Evolutionary conservation across 805 yeast genomes (phyloP).

Genomic region (Kuraishia cidri): DNA sequence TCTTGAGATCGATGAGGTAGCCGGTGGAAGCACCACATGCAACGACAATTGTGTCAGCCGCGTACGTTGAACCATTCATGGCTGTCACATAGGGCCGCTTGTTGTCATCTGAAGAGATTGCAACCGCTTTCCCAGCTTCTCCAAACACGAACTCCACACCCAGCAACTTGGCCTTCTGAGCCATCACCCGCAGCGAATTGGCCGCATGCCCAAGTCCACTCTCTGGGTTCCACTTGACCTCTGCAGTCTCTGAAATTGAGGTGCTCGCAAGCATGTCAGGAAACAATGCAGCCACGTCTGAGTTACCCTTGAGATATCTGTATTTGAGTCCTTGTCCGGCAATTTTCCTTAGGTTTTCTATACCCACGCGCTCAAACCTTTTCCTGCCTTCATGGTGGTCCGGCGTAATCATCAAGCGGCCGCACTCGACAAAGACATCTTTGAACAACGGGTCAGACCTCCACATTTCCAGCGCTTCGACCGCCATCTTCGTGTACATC

Average conservation of each 20-base stretch:
- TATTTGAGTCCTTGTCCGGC: too few species aligned
- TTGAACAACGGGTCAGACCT: constrained; percentile 14
- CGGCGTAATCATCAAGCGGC: constrained; percentile 21
- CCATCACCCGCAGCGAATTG: constrained; percentile 13
- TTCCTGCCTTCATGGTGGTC: constrained; percentile 11
- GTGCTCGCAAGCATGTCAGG: constrained; percentile 7
- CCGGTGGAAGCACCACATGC: constrained; percentile 29
- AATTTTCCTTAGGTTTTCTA: constrained; percentile 12
- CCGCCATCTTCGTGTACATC: constrained; percentile 16
- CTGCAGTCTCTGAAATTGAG: constrained; percentile 7
- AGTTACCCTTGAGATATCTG: constrained; percentile 15
- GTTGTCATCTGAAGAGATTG: too few species aligned
- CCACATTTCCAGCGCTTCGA: constrained; percentile 21
- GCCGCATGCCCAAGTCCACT: constrained; percentile 20
- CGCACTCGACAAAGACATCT: constrained; percentile 13
- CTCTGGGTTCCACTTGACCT: constrained; percentile 16
- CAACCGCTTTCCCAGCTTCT: constrained; percentile 4
- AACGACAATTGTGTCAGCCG: constrained; percentile 21
- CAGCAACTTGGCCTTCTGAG: constrained; percentile 6
- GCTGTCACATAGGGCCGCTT: too few species aligned
- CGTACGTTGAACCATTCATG: constrained; percentile 16
- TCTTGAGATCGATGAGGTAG: constrained; percentile 16
- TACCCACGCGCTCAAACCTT: constrained; percentile 14
- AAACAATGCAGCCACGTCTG: constrained; percentile 12
- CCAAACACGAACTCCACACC: constrained; percentile 15